Percentiles rank a stretch among this genome's conserved stretches.
Evolutionary conservation across 768 basidiomycete genomes (phyloP).

Genomic region (Butyriboletus loyo): DNA sequence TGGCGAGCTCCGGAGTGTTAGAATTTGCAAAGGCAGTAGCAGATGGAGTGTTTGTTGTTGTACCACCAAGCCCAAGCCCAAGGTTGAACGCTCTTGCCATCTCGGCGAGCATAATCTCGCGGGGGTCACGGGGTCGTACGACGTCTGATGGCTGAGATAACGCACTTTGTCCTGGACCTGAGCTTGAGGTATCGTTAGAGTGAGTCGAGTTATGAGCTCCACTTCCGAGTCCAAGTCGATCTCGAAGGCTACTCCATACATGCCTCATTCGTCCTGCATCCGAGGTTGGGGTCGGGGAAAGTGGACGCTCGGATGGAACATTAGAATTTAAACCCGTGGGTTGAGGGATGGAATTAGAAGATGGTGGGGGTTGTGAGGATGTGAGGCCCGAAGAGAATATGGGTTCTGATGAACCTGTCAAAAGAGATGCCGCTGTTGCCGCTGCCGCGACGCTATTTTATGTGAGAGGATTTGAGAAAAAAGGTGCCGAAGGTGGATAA

Average conservation of each 20-base stretch:
- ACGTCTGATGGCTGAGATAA: constrained; percentile 10
- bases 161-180: constrained; percentile 5
- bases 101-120: constrained; percentile 73
- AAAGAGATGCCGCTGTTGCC: constrained; percentile 82
- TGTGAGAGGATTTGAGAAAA: background rate
- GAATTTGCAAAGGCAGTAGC: constrained; percentile 1
- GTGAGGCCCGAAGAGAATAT: constrained; percentile 58
- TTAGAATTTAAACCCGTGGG: constrained; percentile 9
- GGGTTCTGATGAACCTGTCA: constrained; percentile 68
- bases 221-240: constrained; percentile 56
- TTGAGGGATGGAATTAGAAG: constrained; percentile 13
- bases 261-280: constrained; percentile 50
- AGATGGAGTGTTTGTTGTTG: constrained; percentile 10
- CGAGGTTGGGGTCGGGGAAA: constrained; percentile 42
- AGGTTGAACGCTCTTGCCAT: constrained; percentile 80
- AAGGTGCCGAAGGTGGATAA: background rate
- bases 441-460: constrained; percentile 76
- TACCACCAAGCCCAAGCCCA: constrained; percentile 50
- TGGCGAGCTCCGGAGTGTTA: constrained; percentile 8
- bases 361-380: constrained; percentile 28
- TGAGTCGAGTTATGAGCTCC: constrained; percentile 16
- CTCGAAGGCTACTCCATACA: constrained; percentile 67
- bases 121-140: constrained; percentile 40
- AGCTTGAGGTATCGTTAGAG: constrained; percentile 6
- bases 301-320: constrained; percentile 31